Evolutionary conservation across 257 asterid genomes (phyloP), one percentile per base, ranked within the genome.

Genomic region (Solanum peruvianum): DNA sequence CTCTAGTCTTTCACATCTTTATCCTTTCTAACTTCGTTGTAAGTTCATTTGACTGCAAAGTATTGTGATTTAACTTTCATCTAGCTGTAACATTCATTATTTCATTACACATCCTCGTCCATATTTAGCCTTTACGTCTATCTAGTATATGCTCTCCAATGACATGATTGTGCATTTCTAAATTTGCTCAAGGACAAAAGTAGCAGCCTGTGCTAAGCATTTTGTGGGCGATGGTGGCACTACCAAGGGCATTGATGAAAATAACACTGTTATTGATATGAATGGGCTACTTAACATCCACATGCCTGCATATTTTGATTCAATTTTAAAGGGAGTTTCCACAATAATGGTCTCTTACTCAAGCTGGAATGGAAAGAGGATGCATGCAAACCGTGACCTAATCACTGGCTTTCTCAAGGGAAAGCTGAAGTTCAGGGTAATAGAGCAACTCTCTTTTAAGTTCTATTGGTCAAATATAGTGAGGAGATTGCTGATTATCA

Each of bases 201-300:
- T 88, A 85, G 91, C 88, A 6, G 92, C 77, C 21, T 90, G 92
- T 86, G 92, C 91, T 31, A 90, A 90, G 88, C 92, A 90, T 67
- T 90, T 83, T 29, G 92, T 90, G 25, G 92, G 92, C 11, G 92
- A 90, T 87, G 91, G 91, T 18, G 92, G 92, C 41, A 90, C 92
- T 42, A 69, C 41, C 6, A 89, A 87, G 13, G 92, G 92, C n/a
- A 89, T 87, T 35, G 88, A 89, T 60, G 91, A 90, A 88, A 86
- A 86, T 73, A 87, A 90, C 42, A 90, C 91, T 16, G 82, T 90
- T 25, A 90, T 83, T 21, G 87, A 86, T 76, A 66, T 86, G 87
- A 83, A 90, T 21, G 91, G 89, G 49, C 62, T 89, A 60, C 77
- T 86, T n/a, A 82, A 52, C 47, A 90, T 86, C 71, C 92, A 90